Percentiles rank a stretch among this genome's conserved stretches.
Evolutionary conservation across 192 early-diverging fungal species (phyloP).

Genomic region (Rhizophagus clarus): DNA sequence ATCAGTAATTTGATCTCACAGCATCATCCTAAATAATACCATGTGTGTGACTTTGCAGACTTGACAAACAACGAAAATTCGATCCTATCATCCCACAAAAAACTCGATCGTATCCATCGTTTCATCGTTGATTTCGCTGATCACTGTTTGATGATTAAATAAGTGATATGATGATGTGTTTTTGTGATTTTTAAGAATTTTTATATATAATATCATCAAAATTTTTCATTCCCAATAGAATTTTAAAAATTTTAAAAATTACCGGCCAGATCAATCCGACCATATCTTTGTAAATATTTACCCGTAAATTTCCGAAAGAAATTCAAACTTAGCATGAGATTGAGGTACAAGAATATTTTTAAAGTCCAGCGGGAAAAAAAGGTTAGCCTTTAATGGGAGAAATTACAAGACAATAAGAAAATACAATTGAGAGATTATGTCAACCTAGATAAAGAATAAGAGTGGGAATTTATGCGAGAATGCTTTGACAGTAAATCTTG

Average conservation of each 20-base stretch:
- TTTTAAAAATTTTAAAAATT: too few relatives aligned
- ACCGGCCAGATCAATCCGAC: too few relatives aligned
- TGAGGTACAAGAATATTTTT: background rate
- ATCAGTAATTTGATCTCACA: constrained; percentile 15
- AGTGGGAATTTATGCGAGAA: background rate
- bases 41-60: constrained; percentile 13
- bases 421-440: background rate
- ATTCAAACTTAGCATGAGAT: background rate
- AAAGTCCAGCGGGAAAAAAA: background rate
- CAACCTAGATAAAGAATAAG: background rate
- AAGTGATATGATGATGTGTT: background rate
- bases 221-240: background rate
- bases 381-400: background rate
- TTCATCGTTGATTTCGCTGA: background rate
- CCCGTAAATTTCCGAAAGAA: background rate
- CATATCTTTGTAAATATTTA: too few relatives aligned
- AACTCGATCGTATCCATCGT: constrained; percentile 2
- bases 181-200: background rate
- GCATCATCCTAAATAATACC: background rate
- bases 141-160: background rate
- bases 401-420: background rate
- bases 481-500: constrained; percentile 1
- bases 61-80: background rate
- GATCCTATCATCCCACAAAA: background rate
- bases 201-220: background rate